Conservation (phyloP, 768 basidiomycete species). For the Tylopilus sp. region DNA sequence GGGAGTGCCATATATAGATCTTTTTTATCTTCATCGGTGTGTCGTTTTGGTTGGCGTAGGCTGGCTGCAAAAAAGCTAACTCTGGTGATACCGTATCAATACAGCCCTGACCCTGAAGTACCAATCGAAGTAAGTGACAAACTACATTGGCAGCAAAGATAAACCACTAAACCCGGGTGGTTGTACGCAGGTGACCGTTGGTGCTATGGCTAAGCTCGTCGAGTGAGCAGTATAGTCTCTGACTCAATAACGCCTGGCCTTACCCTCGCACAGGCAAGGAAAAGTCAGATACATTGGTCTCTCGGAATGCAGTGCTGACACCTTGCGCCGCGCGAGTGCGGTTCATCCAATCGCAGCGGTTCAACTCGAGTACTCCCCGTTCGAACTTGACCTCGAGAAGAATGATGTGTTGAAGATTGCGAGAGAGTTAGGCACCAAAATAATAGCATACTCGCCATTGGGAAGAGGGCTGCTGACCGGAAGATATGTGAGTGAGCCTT, state of each 20-base stretch:
- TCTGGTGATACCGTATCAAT: not conserved
- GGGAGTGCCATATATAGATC: constrained; percentile 28
- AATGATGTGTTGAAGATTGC: not conserved
- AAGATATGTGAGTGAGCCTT: constrained; percentile 36
- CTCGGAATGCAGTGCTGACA: constrained; percentile 45
- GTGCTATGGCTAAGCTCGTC: constrained; percentile 51
- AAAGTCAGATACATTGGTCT: constrained; percentile 49
- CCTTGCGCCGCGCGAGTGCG: constrained; percentile 48
- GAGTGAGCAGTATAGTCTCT: constrained; percentile 37
- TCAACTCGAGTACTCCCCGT: constrained; percentile 52
- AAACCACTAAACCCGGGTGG: not conserved
- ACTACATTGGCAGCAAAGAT: not conserved
- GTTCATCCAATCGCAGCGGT: constrained; percentile 49
- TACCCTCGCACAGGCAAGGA: constrained; percentile 30
- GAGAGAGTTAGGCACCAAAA: constrained; percentile 44
- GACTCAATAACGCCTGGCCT: not conserved
- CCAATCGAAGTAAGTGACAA: not conserved
- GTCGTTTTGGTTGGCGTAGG: not conserved
- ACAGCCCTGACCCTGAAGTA: constrained; percentile 1
- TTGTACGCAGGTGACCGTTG: constrained; percentile 35
- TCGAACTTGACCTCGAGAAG: constrained; percentile 41
- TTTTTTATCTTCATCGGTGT: constrained; percentile 2
- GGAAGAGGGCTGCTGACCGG: constrained; percentile 53
- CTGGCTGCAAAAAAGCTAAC: not conserved
- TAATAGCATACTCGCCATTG: constrained; percentile 52